These are phyloP conservation scores for Debaryomyces castellii DNA, from an alignment of 805 yeast species.

Conservation along the genomic window DNA sequence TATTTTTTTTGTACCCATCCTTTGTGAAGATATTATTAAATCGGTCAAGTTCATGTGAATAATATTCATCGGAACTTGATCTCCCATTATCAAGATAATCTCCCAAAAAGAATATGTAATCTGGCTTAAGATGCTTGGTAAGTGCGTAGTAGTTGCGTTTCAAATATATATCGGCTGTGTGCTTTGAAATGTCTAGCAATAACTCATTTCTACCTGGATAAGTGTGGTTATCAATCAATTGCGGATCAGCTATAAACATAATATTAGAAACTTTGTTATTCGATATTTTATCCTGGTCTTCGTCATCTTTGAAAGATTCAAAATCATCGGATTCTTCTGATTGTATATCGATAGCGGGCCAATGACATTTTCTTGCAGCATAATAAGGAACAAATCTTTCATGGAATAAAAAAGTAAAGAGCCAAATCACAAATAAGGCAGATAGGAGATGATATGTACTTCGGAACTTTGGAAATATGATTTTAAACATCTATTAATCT, in stretches of 20 bases:
- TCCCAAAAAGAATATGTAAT: slow-evolving; percentile 40
- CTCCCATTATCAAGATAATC: slow-evolving; percentile 45
- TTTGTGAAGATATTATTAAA: slow-evolving; percentile 31
- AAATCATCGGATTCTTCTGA: not conserved
- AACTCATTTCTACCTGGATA: slow-evolving; percentile 37
- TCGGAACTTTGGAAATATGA: slow-evolving; percentile 22
- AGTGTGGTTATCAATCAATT: slow-evolving; percentile 44
- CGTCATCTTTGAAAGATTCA: slow-evolving; percentile 3
- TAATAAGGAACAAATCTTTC: slow-evolving; percentile 31
- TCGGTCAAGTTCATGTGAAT: slow-evolving; percentile 24
- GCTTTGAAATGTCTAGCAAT: slow-evolving; percentile 34
- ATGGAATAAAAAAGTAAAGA: slow-evolving; percentile 27
- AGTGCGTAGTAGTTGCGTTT: slow-evolving; percentile 36
- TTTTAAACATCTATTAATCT: slow-evolving; percentile 5
- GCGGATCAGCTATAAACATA: slow-evolving; percentile 44
- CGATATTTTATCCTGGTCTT: slow-evolving; percentile 6
- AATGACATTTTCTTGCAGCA: slow-evolving; percentile 27
- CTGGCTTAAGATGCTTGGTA: slow-evolving; percentile 31
- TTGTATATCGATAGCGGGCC: slow-evolving; percentile 21
- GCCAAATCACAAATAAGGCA: slow-evolving; percentile 25
- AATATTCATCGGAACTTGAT: slow-evolving; percentile 30
- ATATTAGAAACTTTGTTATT: slow-evolving; percentile 19
- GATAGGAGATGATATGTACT: slow-evolving; percentile 26
- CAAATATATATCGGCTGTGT: slow-evolving; percentile 40
- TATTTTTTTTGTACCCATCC: slow-evolving; percentile 15